Base-by-base conservation (phyloP, 352 stramenopile genomes). In the Globisporangium cederbergense region DNA sequence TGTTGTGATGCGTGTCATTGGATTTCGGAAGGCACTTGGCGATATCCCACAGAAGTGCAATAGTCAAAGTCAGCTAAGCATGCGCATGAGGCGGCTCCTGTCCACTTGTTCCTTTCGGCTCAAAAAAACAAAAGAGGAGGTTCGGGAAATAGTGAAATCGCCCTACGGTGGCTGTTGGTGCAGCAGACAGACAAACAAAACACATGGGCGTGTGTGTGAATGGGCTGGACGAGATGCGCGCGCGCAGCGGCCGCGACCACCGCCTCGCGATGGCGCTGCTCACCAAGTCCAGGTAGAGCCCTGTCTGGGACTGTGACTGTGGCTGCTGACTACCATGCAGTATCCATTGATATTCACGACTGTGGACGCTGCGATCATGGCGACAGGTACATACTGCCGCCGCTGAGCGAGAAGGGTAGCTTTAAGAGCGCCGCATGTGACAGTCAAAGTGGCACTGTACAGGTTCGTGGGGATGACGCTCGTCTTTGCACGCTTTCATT, bases 211-310 rank as follows among this genome's bases (percentile, higher is more conserved):
- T 52, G 14, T 38, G 42, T 8, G n/a, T 62, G 16, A 4, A 40
- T 40, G 36, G 36, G 36, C 30, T 22, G 22, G 16, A 8, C 51
- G 51, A 57, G 11, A 53, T 62, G 57, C 57, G 46, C 6, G 11
- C 25, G 40, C 57, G 57, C 18, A 36, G 10, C 16, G 56, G 53
- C 3, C 42, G 43, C 28, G 57, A 62, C 28, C 57, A 62, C 40
- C 28, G 57, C 3, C 42, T 62, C 57, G 57, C 57, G 32, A 53
- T 62, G 42, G 57, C 57, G 18, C 43, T 62, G 28, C 57, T 62
- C 43, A 62, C 57, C 25, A 62, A 62, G 45, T 54, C 57, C 22
- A 62, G 57, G 57, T 62, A 43, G 13, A 45, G 38, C 5, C 14
- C 25, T 20, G 10, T 30, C 25, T 28, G 25, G 25, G 25, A 28